A percentile compares a stretch with the other conserved stretches of the same genome.
Conservation (phyloP, 495 filamentous ascomycete genomes). For the Aspergillus campestris region DNA sequence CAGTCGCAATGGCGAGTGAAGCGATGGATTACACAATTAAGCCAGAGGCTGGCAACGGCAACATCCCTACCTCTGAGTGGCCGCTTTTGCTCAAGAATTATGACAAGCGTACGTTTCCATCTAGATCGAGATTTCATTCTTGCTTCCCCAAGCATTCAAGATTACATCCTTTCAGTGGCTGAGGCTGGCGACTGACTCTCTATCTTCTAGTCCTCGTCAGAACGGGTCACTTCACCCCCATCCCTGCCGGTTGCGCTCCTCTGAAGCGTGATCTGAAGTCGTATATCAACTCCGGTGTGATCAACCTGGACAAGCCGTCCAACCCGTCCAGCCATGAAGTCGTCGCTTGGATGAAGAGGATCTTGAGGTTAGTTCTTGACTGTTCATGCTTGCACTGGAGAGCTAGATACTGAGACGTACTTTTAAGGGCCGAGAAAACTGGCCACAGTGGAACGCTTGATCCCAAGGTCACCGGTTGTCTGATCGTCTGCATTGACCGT, state of each 20-base stretch:
- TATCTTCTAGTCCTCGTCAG: constrained; percentile 61
- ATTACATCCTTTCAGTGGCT: constrained; percentile 4
- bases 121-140: no score
- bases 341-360: constrained; percentile 97
- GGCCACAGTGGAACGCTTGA: constrained; percentile 96
- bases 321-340: constrained; percentile 98
- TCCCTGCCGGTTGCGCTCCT: constrained; percentile 78
- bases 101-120: constrained; percentile 53
- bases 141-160: no score
- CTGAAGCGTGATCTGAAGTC: constrained; percentile 88
- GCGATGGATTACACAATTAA: constrained; percentile 77
- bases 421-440: constrained; percentile 79
- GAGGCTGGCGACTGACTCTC: constrained; percentile 15
- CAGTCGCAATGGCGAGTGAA: constrained; percentile 55
- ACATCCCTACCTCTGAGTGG: constrained; percentile 71
- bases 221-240: constrained; percentile 89
- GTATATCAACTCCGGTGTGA: constrained; percentile 91
- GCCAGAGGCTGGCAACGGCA: constrained; percentile 64
- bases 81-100: constrained; percentile 91
- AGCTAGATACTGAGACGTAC: constrained; percentile 14
- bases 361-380: constrained; percentile 58
- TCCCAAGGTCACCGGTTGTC: constrained; percentile 86
- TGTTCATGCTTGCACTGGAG: neutral
- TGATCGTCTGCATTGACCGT: constrained; percentile 93
- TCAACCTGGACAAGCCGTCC: constrained; percentile 96